Base-by-base conservation (phyloP, 805 yeast genomes). In the Ascoidea asiatica region DNA sequence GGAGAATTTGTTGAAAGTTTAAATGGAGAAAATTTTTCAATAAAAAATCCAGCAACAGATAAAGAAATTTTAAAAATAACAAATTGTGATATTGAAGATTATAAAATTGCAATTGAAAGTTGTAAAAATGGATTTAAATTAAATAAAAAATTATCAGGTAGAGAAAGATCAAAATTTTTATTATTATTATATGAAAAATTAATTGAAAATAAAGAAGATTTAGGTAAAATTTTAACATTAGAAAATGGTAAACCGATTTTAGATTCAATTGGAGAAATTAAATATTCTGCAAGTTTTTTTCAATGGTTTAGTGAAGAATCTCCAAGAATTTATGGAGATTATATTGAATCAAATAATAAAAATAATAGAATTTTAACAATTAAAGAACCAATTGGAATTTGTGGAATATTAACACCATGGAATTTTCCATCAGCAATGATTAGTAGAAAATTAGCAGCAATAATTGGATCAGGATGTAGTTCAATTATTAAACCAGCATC, bases 231-330 rank as follows among this genome's bases (percentile, higher is more conserved):
- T 42, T 66, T 78, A 44, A 75, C 83, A 15, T 60, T 75, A 48
- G 94, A 83, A 56, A 84, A 83, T 56, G 94, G 94, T 33, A 83
- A 83, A 60, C 73, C 89, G 1, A 60, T 69, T 13, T 70, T 75
- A 0, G 92, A 83, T 56, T 79, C 90, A 17, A 56, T 63, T 42
- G 89, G 87, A 4, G 92, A 83, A 57, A 69, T 82, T 22, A 58
- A 55, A 42, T 77, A 79, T 52, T 79, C 82, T 7, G 81, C 86
- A 1, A 69, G 76, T n/a, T 83, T 78, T 57, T 77, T 80, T 58
- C 82, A 80, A 52, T 84, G 94, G 92, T 85, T 79, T 59, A 64
- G 85, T 21, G 92, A 81, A 58, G 84, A 78, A 52, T 89, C 90
- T 5, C 83, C 87, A 37, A 70, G 87, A 52, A 60, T 73, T 21